Evolutionary conservation across 2,329 filamentous ascomycete species (phyloP), one percentile per base, ranked within the genome.

Genomic region (Harringtonia aguacate): DNA sequence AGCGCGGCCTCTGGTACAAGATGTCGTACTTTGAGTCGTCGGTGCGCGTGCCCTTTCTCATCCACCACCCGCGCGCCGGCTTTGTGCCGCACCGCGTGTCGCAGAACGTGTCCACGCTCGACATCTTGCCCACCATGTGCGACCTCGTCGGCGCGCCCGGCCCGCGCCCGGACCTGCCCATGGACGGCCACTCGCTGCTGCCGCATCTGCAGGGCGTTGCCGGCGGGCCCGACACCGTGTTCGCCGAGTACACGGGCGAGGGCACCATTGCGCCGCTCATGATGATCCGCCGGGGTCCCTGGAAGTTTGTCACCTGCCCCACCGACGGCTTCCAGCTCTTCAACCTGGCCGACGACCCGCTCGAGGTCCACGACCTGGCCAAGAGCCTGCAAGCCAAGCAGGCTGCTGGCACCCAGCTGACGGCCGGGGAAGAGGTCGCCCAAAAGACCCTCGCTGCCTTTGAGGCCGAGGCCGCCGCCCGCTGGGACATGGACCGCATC

Each of bases 11-110:
- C 38, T 95, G 89, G 89, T 77, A 60, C 53, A 95, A 95, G 73
- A 95, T 95, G 89, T 87, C 79, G 58, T 95, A 92, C 75, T 95
- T 88, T 56, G 89, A 95, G 72, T 82, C 82, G 34, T 94, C 87
- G 13, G 86, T 87, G 37, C 83, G 89, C 24, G 89, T 95, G 20
- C 89, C 89, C 2, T 80, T 95, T 59, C 71, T 95, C 51, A 75
- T 95, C 59, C 82, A 87, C 62, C 79, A 89, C 55, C 89, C 89
- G 22, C 72, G 79, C 40, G n/a, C n/a, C n/a, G 40, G 73, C 48
- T 94, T 90, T 62, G 60, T 71, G 14, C 81, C 88, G 28, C 86
- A 80, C 66, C 82, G 79, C 29, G 84, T 95, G 24, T 72, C 74
- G 17, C 72, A 90, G 61, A 94, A 89, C 51, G 89, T 95, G 13